Percentiles rank a stretch among this genome's conserved stretches.
Conservation (phyloP, 257 asterid species). For the Leptodermis oblonga region DNA sequence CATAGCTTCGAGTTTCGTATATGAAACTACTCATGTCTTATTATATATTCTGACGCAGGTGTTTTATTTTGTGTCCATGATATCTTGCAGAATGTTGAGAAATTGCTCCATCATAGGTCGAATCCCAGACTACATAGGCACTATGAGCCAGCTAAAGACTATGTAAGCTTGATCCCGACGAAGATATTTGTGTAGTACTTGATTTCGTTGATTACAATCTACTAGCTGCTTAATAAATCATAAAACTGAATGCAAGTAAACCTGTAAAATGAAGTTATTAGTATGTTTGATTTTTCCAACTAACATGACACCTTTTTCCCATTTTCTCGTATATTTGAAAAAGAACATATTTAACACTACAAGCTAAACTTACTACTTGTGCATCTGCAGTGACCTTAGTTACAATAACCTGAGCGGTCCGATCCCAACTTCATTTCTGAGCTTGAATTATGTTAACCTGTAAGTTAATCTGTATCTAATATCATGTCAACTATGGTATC, state of each 20-base stretch:
- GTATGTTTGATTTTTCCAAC: background rate
- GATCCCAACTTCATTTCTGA: conserved; percentile 37
- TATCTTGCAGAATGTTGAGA: conserved; percentile 63
- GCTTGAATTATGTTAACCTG: conserved; percentile 28
- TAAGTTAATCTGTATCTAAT: conserved; percentile 25
- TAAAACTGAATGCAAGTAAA: background rate
- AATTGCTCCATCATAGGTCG: conserved; percentile 69
- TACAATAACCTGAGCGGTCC: conserved; percentile 62
- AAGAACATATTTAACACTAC: background rate
- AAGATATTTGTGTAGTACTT: background rate
- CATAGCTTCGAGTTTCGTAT: conserved; percentile 7
- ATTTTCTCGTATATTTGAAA: background rate
- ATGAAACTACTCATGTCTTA: background rate
- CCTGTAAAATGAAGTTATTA: background rate
- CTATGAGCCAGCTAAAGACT: conserved; percentile 21
- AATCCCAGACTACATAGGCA: conserved; percentile 53
- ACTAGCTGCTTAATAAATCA: background rate
- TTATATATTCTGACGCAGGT: conserved; percentile 1
- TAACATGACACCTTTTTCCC: background rate
- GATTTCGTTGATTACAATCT: background rate
- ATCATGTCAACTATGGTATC: background rate
- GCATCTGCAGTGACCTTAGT: conserved; percentile 71
- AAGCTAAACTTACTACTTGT: background rate
- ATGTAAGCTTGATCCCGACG: conserved; percentile 45
- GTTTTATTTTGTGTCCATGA: conserved; percentile 20